Evolutionary conservation across 192 early-diverging fungal species (phyloP), one percentile per base, ranked within the genome.

Genomic region (Coemansia biformis): DNA sequence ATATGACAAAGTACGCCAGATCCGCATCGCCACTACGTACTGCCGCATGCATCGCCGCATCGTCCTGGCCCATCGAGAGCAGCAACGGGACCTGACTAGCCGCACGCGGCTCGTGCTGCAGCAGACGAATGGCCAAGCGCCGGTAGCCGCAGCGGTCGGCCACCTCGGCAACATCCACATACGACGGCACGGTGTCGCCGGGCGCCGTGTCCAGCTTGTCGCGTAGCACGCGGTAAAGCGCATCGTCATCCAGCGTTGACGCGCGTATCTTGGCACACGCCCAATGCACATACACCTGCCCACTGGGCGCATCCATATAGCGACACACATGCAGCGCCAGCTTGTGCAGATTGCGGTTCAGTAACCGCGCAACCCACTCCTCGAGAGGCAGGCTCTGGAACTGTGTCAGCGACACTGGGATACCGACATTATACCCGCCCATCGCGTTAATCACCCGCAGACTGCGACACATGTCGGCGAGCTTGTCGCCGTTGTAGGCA

Each of bases 1-100:
- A 79, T 0, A 98, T 72, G 2, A 91, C 92, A 46, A 91, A 81
- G 51, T 97, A 93, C 1, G 94, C 92, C 78, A 99, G 79, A 70
- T 99, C 95, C 8, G 91, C 88, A 43, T 99, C 93, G 0, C 93
- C 90, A 59, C 92, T 96, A 42, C 88, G 88, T 24, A 98, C 86
- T 0, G 95, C 93, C 37, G 92, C 93, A 9, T 78, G 66, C 53
- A 99, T 76, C 0, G 97, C 92, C 3, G 86, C 54, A 26, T 87
- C 85, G 38, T 96, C 90, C 57, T 94, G 83, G 48, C 87, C 76
- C 93, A 99, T 96, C 24, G 84, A 86, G 41, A 98, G 84, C 14
- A 99, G 65, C 15, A 98, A 55, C 22, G 93, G 95, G 4, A 99
- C 95, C 62, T 98, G 93, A 74, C 87, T 87, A 10, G 87, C 89